Evolutionary conservation across 129 eudicot genomes (phyloP), one percentile per base, ranked within the genome.

Genomic region (Centella asiatica): DNA sequence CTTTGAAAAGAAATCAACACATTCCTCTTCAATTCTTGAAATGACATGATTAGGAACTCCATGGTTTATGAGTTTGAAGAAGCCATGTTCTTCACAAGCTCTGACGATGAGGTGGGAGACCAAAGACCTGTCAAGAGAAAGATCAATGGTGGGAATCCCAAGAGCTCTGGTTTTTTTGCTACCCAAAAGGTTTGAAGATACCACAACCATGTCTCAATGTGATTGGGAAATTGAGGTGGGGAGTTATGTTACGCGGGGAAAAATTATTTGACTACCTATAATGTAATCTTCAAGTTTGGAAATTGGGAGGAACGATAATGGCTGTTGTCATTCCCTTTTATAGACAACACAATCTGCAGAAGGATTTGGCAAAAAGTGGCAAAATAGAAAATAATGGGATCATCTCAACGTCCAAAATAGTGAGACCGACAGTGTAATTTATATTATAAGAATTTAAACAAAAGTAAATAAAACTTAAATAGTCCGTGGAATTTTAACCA

Each of bases 61-160:
- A 60, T 92, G 98, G 67, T 92, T 87, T 1, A 84, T 74, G 1
- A 92, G 74, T 78, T 84, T 89, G 67, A 92, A 92, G 67, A 92
- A 87, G 3, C 98, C 98, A 5, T 69, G 78, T 14, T 87, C 88
- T 64, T 87, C 78, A 61, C 94, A 90, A 4, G 98, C 95, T 39
- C 73, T 51, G 1, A 84, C 74, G 17, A 87, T 72, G 13, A 66
- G 62, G 4, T 74, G 57, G 5, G 82, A 57, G n/a, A 81, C 39
- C 33, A 72, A 66, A 12, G 85, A 7, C 50, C 80, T 61, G 25
- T 86, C 87, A 1, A 64, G 69, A 6, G 81, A 72, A 4, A 90
- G 76, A 71, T 90, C 97, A 49, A 90, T 79, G 1, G 76, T 50
- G 5, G 97, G 97, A 39, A 86, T 70, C 6, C 86, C 82, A 8